These are phyloP conservation scores for Pseudogymnoascus sp. DNA, from an alignment of 2,329 filamentous ascomycete genomes.

Conservation along the genomic window DNA sequence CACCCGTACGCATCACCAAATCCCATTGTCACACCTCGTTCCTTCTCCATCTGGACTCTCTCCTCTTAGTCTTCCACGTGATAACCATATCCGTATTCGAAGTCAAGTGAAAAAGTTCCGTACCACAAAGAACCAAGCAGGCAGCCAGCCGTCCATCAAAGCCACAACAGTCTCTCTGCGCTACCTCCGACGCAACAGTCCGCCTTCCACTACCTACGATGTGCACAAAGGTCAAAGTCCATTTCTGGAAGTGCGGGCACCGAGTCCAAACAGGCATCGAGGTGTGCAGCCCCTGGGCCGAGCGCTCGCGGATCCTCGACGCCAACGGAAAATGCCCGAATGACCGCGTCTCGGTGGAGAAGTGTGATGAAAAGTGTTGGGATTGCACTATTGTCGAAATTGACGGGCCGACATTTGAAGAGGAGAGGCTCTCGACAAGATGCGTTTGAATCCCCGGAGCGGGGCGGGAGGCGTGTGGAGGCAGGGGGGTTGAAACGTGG, in stretches of 20 bases:
- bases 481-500: not conserved
- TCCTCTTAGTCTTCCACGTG: not conserved
- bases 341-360: not conserved
- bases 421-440: not conserved
- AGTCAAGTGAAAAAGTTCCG: not conserved
- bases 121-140: not conserved
- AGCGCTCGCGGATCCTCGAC: slow-evolving; percentile 4
- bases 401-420: not conserved
- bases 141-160: not conserved
- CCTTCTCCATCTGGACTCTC: not conserved
- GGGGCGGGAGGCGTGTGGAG: not conserved
- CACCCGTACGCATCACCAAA: not conserved
- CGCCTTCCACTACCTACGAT: not conserved
- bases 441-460: not conserved
- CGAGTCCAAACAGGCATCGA: not conserved
- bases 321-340: not conserved
- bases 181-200: not conserved
- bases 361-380: not conserved
- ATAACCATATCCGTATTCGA: not conserved
- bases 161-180: not conserved
- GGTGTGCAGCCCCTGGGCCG: not conserved
- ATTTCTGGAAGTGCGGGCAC: not conserved
- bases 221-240: not conserved
- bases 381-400: not conserved
- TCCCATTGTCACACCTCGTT: not conserved